Evolutionary conservation across 805 yeast genomes (phyloP).

Genomic region (Wickerhamomyces kurtzmanii): DNA sequence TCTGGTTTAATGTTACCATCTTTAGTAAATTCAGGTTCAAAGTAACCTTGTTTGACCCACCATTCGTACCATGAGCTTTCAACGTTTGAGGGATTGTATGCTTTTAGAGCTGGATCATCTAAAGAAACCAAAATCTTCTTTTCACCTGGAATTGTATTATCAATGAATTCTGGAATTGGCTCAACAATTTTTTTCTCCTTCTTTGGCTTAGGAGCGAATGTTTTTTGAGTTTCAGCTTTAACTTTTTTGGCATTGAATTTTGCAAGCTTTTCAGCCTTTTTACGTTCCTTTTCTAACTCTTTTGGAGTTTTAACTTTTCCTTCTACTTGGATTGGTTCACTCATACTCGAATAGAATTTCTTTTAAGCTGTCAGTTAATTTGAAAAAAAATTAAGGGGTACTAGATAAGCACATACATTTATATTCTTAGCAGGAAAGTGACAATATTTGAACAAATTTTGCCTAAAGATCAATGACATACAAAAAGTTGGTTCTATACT

Average conservation of each 20-base stretch:
- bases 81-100: slow-evolving; percentile 86
- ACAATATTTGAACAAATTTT: too few species aligned
- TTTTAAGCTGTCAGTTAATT: too few species aligned
- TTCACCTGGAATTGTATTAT: slow-evolving; percentile 78
- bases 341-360: too few species aligned
- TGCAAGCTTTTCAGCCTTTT: slow-evolving; percentile 82
- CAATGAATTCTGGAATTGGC: slow-evolving; percentile 78
- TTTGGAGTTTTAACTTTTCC: slow-evolving; percentile 60
- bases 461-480: too few species aligned
- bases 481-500: too few species aligned
- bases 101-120: slow-evolving; percentile 89
- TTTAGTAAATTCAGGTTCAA: slow-evolving; percentile 73
- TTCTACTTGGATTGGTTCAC: slow-evolving; percentile 26
- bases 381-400: too few species aligned
- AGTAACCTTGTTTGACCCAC: slow-evolving; percentile 88
- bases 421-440: too few species aligned
- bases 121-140: slow-evolving; percentile 81
- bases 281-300: slow-evolving; percentile 77
- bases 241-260: slow-evolving; percentile 78
- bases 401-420: too few species aligned
- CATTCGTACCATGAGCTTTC: slow-evolving; percentile 97
- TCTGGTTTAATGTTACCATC: slow-evolving; percentile 73
- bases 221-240: slow-evolving; percentile 47
- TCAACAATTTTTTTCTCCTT: slow-evolving; percentile 63
- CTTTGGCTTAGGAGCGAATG: slow-evolving; percentile 41